A percentile compares a stretch with the other conserved stretches of the same genome.
Conservation (phyloP, 331 rosid species). For the Phaseolus coccineus region DNA sequence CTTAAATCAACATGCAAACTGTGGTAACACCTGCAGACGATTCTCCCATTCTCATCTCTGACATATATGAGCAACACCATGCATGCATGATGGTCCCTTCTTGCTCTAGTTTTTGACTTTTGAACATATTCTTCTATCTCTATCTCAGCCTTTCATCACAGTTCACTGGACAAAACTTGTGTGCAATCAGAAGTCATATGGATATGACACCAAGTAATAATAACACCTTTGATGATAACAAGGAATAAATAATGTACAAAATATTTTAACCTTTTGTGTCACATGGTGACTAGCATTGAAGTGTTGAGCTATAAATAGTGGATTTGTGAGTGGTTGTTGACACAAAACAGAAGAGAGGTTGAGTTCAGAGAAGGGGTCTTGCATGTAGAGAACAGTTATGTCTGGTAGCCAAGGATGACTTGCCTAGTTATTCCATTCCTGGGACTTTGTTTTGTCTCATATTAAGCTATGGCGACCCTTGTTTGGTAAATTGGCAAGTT, state of each 20-base stretch:
- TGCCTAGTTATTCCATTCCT: slow-evolving; percentile 52
- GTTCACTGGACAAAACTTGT: not conserved
- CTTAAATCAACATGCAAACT: slow-evolving; percentile 37
- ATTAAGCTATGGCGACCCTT: not conserved
- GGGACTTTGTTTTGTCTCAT: not conserved
- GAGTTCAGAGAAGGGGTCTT: slow-evolving; percentile 52
- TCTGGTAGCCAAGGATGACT: slow-evolving; percentile 76
- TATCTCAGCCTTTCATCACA: not conserved
- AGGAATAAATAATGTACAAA: not conserved
- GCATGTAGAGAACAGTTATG: slow-evolving; percentile 63
- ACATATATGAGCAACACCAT: not conserved
- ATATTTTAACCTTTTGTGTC: not conserved
- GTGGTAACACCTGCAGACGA: slow-evolving; percentile 34
- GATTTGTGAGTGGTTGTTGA: not conserved
- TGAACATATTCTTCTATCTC: slow-evolving; percentile 39
- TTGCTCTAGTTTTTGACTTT: not conserved
- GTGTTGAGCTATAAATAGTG: slow-evolving; percentile 32
- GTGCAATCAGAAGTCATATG: not conserved
- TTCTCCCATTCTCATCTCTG: slow-evolving; percentile 27
- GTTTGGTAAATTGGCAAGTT: slow-evolving; percentile 50
- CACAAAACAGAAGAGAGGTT: not conserved
- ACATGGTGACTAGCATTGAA: not conserved
- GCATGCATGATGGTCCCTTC: slow-evolving; percentile 27
- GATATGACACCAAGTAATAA: slow-evolving; percentile 3
- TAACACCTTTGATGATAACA: slow-evolving; percentile 2